These are phyloP conservation scores for Wallacemonas rigidus DNA, from an alignment of 208 protist species.

Conservation along the genomic window DNA sequence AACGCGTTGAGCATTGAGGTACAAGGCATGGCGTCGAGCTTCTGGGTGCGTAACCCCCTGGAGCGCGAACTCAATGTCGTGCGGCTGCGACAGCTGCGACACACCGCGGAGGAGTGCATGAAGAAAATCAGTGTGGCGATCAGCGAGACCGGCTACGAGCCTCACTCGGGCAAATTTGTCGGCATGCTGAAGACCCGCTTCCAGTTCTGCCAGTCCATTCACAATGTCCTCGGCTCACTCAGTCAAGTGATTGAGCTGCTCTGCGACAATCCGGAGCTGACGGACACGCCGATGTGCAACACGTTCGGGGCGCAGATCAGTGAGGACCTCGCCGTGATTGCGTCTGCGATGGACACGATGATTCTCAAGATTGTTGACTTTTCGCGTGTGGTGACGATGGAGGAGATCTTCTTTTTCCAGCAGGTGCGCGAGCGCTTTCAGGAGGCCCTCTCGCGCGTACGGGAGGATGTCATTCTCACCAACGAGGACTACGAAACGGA, in stretches of 20 bases:
- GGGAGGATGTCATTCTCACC: slow-evolving; percentile 87
- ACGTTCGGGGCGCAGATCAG: slow-evolving; percentile 69
- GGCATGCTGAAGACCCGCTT: slow-evolving; percentile 60
- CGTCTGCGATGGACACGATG: slow-evolving; percentile 89
- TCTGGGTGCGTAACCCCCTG: slow-evolving; percentile 73
- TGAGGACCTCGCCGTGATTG: slow-evolving; percentile 77
- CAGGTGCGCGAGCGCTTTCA: slow-evolving; percentile 84
- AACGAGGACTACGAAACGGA: slow-evolving; percentile 92
- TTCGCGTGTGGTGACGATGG: slow-evolving; percentile 52
- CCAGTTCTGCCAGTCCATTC: slow-evolving; percentile 72
- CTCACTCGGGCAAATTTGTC: slow-evolving; percentile 72
- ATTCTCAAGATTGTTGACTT: slow-evolving; percentile 92
- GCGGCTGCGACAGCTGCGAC: slow-evolving; percentile 78
- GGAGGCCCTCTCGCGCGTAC: slow-evolving; percentile 77
- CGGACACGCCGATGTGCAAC: slow-evolving; percentile 83
- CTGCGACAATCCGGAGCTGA: slow-evolving; percentile 53
- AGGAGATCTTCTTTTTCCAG: slow-evolving; percentile 78
- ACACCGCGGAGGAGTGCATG: slow-evolving; percentile 73
- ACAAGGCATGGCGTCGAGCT: slow-evolving; percentile 82
- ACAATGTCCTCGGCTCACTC: slow-evolving; percentile 81
- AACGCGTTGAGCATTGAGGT: slow-evolving; percentile 87
- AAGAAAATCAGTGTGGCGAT: slow-evolving; percentile 63
- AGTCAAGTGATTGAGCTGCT: slow-evolving; percentile 83
- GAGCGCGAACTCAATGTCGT: slow-evolving; percentile 89
- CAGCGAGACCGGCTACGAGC: slow-evolving; percentile 81